These are phyloP conservation scores for Fallopia convolvulus DNA, from an alignment of 148 eudicot genomes.

Conservation along the genomic window DNA sequence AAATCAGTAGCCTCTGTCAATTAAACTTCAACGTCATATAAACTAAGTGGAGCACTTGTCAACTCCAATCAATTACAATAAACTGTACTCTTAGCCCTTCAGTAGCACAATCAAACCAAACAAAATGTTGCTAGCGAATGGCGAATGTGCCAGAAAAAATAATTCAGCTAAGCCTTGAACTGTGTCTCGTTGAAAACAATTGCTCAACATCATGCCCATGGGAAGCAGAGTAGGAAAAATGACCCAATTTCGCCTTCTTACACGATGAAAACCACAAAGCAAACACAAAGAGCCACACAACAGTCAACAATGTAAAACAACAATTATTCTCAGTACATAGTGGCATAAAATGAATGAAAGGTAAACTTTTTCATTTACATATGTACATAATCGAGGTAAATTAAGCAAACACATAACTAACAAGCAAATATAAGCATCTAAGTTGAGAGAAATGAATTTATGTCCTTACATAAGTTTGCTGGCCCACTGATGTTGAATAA, in stretches of 20 bases:
- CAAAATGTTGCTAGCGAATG: too few species aligned
- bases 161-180: conserved; percentile 56
- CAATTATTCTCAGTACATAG: conserved; percentile 49
- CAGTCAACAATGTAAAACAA: conserved; percentile 90
- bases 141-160: too few species aligned
- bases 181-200: conserved; percentile 46
- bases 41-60: too few species aligned
- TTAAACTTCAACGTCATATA: too few species aligned
- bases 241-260: conserved; percentile 68
- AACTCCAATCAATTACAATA: too few species aligned
- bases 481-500: too few species aligned
- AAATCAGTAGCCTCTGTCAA: too few species aligned
- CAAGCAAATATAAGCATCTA: neutral
- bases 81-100: too few species aligned
- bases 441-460: too few species aligned
- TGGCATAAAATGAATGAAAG: neutral
- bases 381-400: neutral
- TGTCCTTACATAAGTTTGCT: too few species aligned
- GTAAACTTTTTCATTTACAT: neutral
- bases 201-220: conserved; percentile 52
- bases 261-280: conserved; percentile 49
- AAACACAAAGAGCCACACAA: conserved; percentile 74
- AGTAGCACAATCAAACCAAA: too few species aligned
- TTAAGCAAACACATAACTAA: neutral
- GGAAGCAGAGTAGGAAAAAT: conserved; percentile 52